A percentile compares a stretch with the other conserved stretches of the same genome.
phyloP scores from a whole-genome alignment of 331 rosid genomes.

The Pyracantha coccinea region DNA sequence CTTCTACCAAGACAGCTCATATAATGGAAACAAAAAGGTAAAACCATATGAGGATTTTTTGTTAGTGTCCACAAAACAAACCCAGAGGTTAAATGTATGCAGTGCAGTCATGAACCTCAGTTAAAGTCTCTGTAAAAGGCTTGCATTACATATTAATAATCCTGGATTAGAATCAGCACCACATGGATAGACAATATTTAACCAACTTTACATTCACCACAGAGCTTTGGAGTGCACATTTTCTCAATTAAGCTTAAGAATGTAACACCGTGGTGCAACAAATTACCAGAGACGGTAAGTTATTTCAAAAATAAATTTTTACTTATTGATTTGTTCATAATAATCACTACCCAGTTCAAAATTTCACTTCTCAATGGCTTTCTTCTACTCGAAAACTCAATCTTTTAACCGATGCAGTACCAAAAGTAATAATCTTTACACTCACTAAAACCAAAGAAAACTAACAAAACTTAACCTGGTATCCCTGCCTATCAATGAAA shows the following conservation, averaged over 20 bases:
- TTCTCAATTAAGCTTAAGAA: not conserved
- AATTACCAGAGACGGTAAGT: not conserved
- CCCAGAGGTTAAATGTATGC: not conserved
- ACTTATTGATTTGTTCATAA: not conserved
- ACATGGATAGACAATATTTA: not conserved
- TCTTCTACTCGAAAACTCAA: not conserved
- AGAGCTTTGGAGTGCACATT: not conserved
- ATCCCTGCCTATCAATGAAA: not conserved
- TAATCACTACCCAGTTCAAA: not conserved
- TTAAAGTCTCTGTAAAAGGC: not conserved
- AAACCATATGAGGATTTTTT: not conserved
- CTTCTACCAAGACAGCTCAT: not conserved
- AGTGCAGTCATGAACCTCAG: not conserved
- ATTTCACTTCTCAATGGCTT: not conserved
- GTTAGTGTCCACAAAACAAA: not conserved
- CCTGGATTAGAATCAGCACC: not conserved
- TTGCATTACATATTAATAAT: not conserved
- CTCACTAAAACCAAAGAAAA: not conserved
- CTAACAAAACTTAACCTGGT: not conserved
- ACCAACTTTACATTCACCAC: not conserved
- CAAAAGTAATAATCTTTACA: not conserved
- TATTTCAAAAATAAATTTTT: not conserved
- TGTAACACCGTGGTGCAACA: not conserved
- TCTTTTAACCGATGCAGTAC: not conserved
- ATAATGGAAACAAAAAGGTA: not conserved